phyloP scores from a whole-genome alignment of 768 basidiomycete genomes.

The Infundibulicybe gibba region DNA sequence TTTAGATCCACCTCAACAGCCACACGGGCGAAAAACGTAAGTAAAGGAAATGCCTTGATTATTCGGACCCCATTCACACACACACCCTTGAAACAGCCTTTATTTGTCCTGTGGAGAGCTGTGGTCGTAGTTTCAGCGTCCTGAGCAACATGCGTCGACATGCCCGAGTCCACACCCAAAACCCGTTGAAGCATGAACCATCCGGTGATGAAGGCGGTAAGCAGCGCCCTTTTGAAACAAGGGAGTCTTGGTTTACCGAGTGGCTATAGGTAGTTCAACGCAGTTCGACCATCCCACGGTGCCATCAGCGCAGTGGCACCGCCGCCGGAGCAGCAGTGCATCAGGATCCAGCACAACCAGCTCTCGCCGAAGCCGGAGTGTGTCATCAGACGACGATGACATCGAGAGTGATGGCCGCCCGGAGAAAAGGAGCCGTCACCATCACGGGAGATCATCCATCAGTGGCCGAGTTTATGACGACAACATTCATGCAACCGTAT shows the following conservation, averaged over 20 bases:
- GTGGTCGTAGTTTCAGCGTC: conserved; percentile 81
- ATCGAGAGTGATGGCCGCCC: conserved; percentile 19
- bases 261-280: conserved; percentile 5
- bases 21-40: conserved; percentile 85
- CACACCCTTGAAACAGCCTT: conserved; percentile 48
- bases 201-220: conserved; percentile 46
- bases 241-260: not conserved
- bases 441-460: conserved; percentile 3
- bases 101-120: conserved; percentile 68
- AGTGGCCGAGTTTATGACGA: not conserved
- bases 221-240: conserved; percentile 9
- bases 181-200: conserved; percentile 25
- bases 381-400: conserved; percentile 30
- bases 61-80: conserved; percentile 6
- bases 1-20: conserved; percentile 78
- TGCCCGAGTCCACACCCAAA: conserved; percentile 61
- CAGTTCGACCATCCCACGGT: conserved; percentile 2
- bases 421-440: conserved; percentile 28
- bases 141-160: conserved; percentile 89
- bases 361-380: conserved; percentile 36
- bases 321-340: conserved; percentile 33
- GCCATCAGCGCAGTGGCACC: conserved; percentile 18
- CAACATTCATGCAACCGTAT: not conserved
- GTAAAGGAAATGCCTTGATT: conserved; percentile 17
- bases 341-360: conserved; percentile 34